Conservation (phyloP, 345 rosid species). For the Psidium guajava region DNA sequence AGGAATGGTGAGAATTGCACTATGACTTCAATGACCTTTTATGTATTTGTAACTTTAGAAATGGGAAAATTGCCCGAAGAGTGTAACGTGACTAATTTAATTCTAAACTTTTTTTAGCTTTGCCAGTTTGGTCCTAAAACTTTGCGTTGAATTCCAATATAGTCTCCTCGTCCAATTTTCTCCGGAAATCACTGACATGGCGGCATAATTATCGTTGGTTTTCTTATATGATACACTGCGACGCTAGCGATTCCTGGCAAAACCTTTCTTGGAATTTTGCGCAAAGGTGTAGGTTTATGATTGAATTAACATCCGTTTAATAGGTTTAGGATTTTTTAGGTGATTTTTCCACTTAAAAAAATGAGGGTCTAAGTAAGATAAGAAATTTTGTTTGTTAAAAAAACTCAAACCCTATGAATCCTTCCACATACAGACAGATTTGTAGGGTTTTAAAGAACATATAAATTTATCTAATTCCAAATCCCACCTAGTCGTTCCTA, state of each 20-base stretch:
- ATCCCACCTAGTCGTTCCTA: not conserved
- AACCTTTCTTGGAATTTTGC: not conserved
- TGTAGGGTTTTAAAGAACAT: not conserved
- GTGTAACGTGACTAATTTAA: not conserved
- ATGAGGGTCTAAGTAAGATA: not conserved
- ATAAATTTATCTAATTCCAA: not conserved
- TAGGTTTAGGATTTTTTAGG: not conserved
- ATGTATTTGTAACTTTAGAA: no score
- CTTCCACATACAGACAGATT: not conserved
- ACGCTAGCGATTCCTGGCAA: no score
- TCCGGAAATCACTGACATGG: accelerated
- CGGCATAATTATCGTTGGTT: no score
- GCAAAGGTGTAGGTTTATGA: accelerated
- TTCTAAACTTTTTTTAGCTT: not conserved
- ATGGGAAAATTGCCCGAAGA: not conserved
- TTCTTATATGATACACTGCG: no score
- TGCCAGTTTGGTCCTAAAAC: no score
- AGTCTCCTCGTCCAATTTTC: not conserved
- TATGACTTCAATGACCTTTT: not conserved
- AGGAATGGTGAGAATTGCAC: not conserved
- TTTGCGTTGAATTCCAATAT: not conserved
- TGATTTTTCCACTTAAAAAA: not conserved
- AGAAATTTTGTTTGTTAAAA: not conserved
- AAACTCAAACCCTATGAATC: not conserved
- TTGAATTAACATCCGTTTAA: not conserved